Base-by-base conservation (phyloP, 495 filamentous ascomycete species). In the Cladorrhinum samala region DNA sequence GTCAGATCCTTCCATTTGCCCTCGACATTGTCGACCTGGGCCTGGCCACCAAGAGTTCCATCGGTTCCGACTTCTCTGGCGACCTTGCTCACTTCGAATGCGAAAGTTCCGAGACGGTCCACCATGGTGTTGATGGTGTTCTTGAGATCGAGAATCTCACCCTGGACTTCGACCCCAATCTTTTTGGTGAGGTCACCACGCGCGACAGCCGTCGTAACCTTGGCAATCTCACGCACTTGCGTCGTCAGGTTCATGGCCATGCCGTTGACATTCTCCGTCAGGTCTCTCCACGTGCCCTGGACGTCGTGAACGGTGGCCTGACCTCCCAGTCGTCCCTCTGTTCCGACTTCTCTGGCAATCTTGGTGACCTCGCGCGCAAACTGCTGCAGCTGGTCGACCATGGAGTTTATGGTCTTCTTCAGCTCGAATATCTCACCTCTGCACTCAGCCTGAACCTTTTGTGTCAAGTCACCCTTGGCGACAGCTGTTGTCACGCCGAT, bases 111-210 rank as follows among this genome's bases (percentile, higher is more conserved):
- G 6, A 99, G 81, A 56, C 90, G 84, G 69, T 99, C 94, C 63
- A 99, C 93, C 93, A 99, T 99, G 68, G 89, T 89, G 64, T 99
- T 99, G 71, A 99, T 99, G 1, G 93, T 99, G 61, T 88, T 88
- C 75, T 99, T 99, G 39, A 99, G 75, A 63, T 88, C 86, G 42
- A 95, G 71, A 57, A 99, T 99, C 69, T 99, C 93, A 60, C 93
- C 93, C 63, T 94, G 86, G 39, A 94, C 94, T 59, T 97, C 91
- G 49, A 95, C 94, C 9, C 87, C 87, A 59, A 99, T 94, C 73
- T 96, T 97, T 70, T 92, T 88, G 58, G 87, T 94, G 56, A 99
- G 73, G 66, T 99, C 93, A 57, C 93, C 93, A 62, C 83, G 86
- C 18, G 94, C 94, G 57, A 99, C 94, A 55, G 93, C 93, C 14